These are phyloP conservation scores for Bryopsis sp. DNA, from an alignment of 139 green algal genomes.

Conservation along the genomic window DNA sequence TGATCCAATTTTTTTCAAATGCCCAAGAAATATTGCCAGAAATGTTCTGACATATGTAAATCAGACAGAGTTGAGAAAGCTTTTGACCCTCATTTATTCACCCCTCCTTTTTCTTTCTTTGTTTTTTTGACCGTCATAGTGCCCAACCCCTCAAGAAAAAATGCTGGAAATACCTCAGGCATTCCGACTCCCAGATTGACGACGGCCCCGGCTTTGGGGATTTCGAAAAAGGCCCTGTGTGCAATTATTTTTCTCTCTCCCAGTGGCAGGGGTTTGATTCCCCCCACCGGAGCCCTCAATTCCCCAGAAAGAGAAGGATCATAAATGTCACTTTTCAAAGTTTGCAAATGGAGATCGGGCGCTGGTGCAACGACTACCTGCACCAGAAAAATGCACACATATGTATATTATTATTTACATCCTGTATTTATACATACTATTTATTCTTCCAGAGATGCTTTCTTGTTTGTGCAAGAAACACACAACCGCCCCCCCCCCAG, in stretches of 20 bases:
- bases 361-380: neutral
- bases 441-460: too few species aligned
- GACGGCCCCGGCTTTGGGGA: slow-evolving; percentile 27
- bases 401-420: too few species aligned
- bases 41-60: too few species aligned
- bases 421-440: too few species aligned
- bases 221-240: slow-evolving; percentile 6
- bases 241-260: slow-evolving; percentile 8
- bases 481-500: neutral
- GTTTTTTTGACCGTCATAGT: too few species aligned
- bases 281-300: neutral
- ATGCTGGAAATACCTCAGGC: slow-evolving; percentile 25
- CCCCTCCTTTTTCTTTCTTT: too few species aligned
- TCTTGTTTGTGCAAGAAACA: too few species aligned
- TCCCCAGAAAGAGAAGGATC: neutral
- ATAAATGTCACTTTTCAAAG: neutral
- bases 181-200: slow-evolving; percentile 45
- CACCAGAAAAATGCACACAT: too few species aligned
- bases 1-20: too few species aligned
- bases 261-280: neutral
- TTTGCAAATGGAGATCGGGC: neutral
- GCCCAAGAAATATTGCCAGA: too few species aligned
- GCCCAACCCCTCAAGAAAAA: neutral
- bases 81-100: too few species aligned
- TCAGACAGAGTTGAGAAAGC: too few species aligned